A percentile compares a stretch with the other conserved stretches of the same genome.
Evolutionary conservation across 139 green algal genomes (phyloP).

Genomic region (Desmodesmus armatus): DNA sequence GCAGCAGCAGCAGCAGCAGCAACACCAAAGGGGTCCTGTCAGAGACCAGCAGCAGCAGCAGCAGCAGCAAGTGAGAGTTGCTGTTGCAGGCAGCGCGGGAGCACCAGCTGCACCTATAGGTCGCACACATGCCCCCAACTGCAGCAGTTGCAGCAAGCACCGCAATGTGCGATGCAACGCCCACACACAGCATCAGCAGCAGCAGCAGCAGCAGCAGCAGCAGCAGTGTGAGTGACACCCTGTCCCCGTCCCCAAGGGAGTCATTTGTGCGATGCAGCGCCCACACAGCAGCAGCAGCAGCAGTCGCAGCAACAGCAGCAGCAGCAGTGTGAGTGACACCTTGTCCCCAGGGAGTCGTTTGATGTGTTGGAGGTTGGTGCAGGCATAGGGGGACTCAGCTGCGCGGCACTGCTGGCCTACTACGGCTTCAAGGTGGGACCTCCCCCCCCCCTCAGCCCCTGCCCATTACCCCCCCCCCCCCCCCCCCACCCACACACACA

Average conservation of each 20-base stretch:
- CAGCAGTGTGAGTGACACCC: background rate
- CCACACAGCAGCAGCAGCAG: too few species aligned
- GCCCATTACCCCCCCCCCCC: too few species aligned
- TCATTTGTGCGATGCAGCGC: background rate
- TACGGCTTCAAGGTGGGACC: constrained; percentile 56
- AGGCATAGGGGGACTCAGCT: constrained; percentile 67
- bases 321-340: background rate
- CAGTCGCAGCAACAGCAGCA: background rate
- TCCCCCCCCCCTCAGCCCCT: background rate
- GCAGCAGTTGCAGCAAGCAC: too few species aligned
- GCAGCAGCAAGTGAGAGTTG: too few species aligned
- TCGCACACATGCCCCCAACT: too few species aligned
- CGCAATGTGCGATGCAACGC: too few species aligned
- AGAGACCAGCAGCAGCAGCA: too few species aligned
- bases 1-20: constrained; percentile 9
- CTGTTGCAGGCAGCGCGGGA: too few species aligned
- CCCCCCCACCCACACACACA: too few species aligned
- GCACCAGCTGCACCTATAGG: too few species aligned
- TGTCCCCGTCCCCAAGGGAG: background rate
- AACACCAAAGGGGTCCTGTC: too few species aligned
- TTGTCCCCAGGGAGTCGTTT: background rate
- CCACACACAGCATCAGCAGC: background rate
- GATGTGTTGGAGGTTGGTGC: constrained; percentile 67
- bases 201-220: background rate
- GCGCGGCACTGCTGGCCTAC: constrained; percentile 59